A percentile compares a stretch with the other conserved stretches of the same genome.
phyloP scores from a whole-genome alignment of 139 green algal species.

The Limnomonas spitsbergensis region DNA sequence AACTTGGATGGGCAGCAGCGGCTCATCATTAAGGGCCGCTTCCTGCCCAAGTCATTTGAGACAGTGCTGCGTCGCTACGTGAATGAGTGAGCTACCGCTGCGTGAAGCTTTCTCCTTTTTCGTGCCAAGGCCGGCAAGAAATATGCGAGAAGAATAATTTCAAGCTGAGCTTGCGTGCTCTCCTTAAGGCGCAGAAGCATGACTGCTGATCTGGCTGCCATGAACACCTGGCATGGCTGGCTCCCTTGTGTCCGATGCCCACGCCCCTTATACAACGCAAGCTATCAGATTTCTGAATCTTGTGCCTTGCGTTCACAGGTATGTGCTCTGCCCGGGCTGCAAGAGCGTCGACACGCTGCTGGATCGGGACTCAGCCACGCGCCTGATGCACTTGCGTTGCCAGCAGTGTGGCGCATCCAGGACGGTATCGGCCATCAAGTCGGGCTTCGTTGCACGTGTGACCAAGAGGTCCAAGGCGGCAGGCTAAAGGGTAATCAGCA shows the following conservation, averaged over 20 bases:
- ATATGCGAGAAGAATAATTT: constrained; percentile 25
- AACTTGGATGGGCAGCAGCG: constrained; percentile 90
- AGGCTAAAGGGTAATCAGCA: too few relatives aligned
- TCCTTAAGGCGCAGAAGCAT: neutral
- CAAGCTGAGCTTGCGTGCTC: constrained; percentile 87
- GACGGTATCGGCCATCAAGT: constrained; percentile 90
- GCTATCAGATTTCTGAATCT: too few relatives aligned
- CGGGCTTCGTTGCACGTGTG: constrained; percentile 87
- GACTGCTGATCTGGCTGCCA: too few relatives aligned
- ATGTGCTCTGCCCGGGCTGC: constrained; percentile 96
- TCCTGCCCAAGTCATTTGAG: constrained; percentile 98
- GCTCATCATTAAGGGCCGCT: constrained; percentile 95
- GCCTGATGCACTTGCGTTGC: constrained; percentile 90
- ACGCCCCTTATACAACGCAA: too few relatives aligned
- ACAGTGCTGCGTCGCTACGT: constrained; percentile 94
- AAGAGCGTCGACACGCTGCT: constrained; percentile 95
- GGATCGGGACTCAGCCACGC: constrained; percentile 79
- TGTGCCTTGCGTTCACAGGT: too few relatives aligned
- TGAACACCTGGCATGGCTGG: too few relatives aligned
- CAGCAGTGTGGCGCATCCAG: constrained; percentile 87
- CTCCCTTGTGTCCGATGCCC: too few relatives aligned
- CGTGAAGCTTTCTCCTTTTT: too few relatives aligned
- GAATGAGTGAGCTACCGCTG: constrained; percentile 74
- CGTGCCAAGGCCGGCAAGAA: constrained; percentile 39
- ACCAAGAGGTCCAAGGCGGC: constrained; percentile 21